These are phyloP conservation scores for Crithidia thermophila DNA, from an alignment of 208 protist species.

Conservation along the genomic window DNA sequence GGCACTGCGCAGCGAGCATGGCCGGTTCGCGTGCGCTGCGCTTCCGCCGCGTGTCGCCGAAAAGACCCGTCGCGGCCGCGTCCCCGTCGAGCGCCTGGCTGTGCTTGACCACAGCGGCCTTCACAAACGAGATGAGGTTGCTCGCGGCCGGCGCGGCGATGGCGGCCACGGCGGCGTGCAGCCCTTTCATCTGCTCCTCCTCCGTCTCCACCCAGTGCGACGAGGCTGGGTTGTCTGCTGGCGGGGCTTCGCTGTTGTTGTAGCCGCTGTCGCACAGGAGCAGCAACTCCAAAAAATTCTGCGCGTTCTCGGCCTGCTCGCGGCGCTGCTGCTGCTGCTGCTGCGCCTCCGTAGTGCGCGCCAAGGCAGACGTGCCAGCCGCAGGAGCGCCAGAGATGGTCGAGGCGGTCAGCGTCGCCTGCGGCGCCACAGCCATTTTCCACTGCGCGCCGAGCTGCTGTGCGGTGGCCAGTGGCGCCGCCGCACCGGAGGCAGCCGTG, in stretches of 20 bases:
- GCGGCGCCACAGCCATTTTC: slow-evolving; percentile 1
- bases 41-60: slow-evolving; percentile 17
- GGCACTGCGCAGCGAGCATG: slow-evolving; percentile 75
- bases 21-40: slow-evolving; percentile 38
- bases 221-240: slow-evolving; percentile 31
- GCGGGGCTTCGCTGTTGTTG: slow-evolving; percentile 39
- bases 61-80: slow-evolving; percentile 10
- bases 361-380: slow-evolving; percentile 12
- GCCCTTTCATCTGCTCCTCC: slow-evolving; percentile 24
- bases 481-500: not conserved
- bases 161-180: slow-evolving; percentile 30
- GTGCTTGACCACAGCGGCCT: slow-evolving; percentile 16
- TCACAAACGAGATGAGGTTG: slow-evolving; percentile 59
- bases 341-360: slow-evolving; percentile 17
- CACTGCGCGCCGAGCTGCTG: slow-evolving; percentile 11
- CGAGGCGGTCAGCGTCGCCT: not conserved
- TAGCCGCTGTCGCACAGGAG: slow-evolving; percentile 52
- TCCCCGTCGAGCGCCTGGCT: slow-evolving; percentile 28
- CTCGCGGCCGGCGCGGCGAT: slow-evolving; percentile 45
- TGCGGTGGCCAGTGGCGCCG: not conserved
- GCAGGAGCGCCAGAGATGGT: not conserved
- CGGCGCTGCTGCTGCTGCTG: slow-evolving; percentile 31
- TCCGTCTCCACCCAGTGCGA: slow-evolving; percentile 23
- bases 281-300: slow-evolving; percentile 43
- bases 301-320: slow-evolving; percentile 20